A percentile compares a stretch with the other conserved stretches of the same genome.
Conservation (phyloP, 768 basidiomycete species). For the Phanerochaete carnosa region DNA sequence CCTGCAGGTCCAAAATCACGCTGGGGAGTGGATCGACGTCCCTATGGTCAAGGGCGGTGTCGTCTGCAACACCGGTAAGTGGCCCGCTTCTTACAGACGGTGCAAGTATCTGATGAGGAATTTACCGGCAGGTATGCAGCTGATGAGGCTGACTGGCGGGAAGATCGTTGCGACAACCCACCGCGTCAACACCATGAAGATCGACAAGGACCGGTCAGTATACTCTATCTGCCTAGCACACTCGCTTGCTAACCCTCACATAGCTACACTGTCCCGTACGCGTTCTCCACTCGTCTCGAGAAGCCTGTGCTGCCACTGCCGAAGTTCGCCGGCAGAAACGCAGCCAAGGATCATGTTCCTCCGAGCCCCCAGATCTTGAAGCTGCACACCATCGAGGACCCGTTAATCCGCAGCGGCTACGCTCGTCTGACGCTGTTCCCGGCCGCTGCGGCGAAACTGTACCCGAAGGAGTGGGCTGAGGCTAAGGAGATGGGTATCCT, state of each 20-base stretch:
- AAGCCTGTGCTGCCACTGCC: conserved; percentile 23
- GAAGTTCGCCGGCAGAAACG: conserved; percentile 20
- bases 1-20: conserved; percentile 28
- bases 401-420: conserved; percentile 15
- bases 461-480: no score
- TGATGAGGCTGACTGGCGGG: conserved; percentile 28
- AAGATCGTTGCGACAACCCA: conserved; percentile 27
- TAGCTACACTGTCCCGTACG: no score
- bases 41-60: conserved; percentile 28
- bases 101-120: no score
- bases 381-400: conserved; percentile 26
- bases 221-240: no score
- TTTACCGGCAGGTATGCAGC: conserved; percentile 28
- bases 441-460: conserved; percentile 21
- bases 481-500: no score
- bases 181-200: conserved; percentile 31
- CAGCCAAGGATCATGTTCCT: conserved; percentile 23
- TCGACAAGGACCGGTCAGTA: conserved; percentile 23
- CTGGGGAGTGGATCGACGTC: conserved; percentile 27
- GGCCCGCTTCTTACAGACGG: no score
- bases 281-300: conserved; percentile 27
- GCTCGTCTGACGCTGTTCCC: conserved; percentile 21
- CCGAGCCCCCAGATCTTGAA: conserved; percentile 23
- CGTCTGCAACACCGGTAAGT: conserved; percentile 30
- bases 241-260: conserved; percentile 28